Base-by-base conservation (phyloP, 345 rosid species). In the Pugionium dolabratum region DNA sequence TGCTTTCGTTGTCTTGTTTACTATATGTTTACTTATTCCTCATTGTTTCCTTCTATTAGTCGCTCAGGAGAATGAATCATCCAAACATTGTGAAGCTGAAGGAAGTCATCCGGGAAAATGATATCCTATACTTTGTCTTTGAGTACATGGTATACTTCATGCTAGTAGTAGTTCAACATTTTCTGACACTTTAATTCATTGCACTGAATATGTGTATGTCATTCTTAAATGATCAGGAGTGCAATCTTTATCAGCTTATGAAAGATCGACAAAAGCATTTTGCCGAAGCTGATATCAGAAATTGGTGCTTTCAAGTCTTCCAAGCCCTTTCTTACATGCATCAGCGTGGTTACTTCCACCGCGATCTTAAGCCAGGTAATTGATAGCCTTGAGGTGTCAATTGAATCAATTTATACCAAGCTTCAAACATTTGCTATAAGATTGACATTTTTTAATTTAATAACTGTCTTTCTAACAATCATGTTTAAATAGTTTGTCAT, bases 351-450 rank as follows among this genome's bases (percentile, higher is more conserved):
- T 94, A 90, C 78, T 94, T 94, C 67, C 99, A 94, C 72, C 96
- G 99, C 54, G 99, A 94, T 73, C 90, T 94, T 53, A 94, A 94
- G 81, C 99, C 99, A 72, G 99, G 99, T 94, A 85, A 27, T 48
- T n/a, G 27, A 69, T 51, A 46, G 18, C 60, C 46, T 65, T 58
- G 35, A 35, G 54, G 36, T 72, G 61, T 36, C 29, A 35, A 18
- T 9, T 43, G 46, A 18, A 18, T 18, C 18, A 18, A 18, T 18
- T 18, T 18, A 43, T 57, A 27, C 48, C 35, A 28, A 32, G 40
- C 18, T 35, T 39, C 3, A 54, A 1, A 63, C 58, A 31, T 43
- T 34, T 9, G 42, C 45, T 26, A 2, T 44, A 41, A 10, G 31
- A 59, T 50, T 29, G 11, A 10, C 66, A 26, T 2, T 43, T 60